Percentiles rank a stretch among this genome's conserved stretches.
These are phyloP conservation scores for Populus pruinosa DNA, from an alignment of 345 rosid species.

Conservation along the genomic window DNA sequence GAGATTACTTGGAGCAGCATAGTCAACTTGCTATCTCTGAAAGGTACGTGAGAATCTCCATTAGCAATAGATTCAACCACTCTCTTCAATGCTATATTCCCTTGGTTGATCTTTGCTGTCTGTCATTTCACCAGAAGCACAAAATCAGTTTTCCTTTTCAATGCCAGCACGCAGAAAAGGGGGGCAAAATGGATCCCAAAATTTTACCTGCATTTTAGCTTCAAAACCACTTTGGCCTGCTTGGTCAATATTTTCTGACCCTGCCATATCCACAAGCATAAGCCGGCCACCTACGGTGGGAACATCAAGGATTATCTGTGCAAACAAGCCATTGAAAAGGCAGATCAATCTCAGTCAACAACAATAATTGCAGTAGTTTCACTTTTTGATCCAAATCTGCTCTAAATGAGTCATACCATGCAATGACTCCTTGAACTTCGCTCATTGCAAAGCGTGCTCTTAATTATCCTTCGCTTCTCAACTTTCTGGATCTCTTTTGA, in stretches of 20 bases:
- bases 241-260: constrained; percentile 96
- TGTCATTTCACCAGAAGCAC: constrained; percentile 33
- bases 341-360: not conserved
- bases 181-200: not conserved
- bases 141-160: constrained; percentile 4
- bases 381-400: not conserved
- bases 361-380: not conserved
- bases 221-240: constrained; percentile 92
- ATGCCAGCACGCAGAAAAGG: not conserved
- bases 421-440: constrained; percentile 98
- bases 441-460: constrained; percentile 90
- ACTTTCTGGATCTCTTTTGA: constrained; percentile 89
- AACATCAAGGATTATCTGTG: constrained; percentile 87
- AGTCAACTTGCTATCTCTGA: constrained; percentile 93
- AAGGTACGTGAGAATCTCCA: constrained; percentile 98
- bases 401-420: constrained; percentile 46
- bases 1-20: constrained; percentile 81
- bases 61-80: constrained; percentile 98
- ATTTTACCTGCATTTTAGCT: constrained; percentile 91
- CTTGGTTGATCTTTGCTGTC: constrained; percentile 97
- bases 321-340: not conserved
- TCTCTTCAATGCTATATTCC: constrained; percentile 87
- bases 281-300: constrained; percentile 94
- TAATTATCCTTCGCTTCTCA: constrained; percentile 89
- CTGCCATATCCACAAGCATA: constrained; percentile 99